phyloP scores from a whole-genome alignment of 495 filamentous ascomycete species.

The Penicillium parvum region DNA sequence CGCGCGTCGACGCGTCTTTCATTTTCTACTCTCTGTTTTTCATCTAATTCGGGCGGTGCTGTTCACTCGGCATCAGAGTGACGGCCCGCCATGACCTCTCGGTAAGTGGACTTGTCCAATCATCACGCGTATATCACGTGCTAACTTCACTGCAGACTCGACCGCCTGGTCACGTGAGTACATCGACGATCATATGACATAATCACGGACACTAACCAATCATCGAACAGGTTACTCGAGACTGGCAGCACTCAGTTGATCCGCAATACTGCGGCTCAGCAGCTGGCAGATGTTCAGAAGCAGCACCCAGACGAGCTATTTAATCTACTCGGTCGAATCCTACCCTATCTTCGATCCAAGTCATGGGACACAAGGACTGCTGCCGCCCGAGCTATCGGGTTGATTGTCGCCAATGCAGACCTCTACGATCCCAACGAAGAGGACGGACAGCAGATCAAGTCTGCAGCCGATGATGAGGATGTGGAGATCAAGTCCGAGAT shows the following conservation, averaged over 20 bases:
- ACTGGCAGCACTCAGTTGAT: slow-evolving; percentile 93
- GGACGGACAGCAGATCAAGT: slow-evolving; percentile 48
- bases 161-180: slow-evolving; percentile 90
- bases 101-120: slow-evolving; percentile 40
- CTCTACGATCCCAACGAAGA: slow-evolving; percentile 80
- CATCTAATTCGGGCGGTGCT: slow-evolving; percentile 18
- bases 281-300: slow-evolving; percentile 95
- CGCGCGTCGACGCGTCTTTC: slow-evolving; percentile 15
- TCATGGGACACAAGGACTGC: slow-evolving; percentile 94
- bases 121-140: slow-evolving; percentile 27
- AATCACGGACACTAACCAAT: slow-evolving; percentile 23
- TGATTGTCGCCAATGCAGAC: slow-evolving; percentile 86
- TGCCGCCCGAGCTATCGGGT: slow-evolving; percentile 85
- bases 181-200: slow-evolving; percentile 14
- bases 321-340: slow-evolving; percentile 90
- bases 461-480: slow-evolving; percentile 47
- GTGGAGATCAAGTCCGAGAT: slow-evolving; percentile 45
- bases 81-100: slow-evolving; percentile 49
- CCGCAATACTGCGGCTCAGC: slow-evolving; percentile 91
- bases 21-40: slow-evolving; percentile 11
- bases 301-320: slow-evolving; percentile 96
- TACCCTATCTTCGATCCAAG: slow-evolving; percentile 86
- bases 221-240: slow-evolving; percentile 71
- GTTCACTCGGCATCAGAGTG: slow-evolving; percentile 27
- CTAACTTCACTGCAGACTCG: slow-evolving; percentile 58